Percentiles rank a stretch among this genome's conserved stretches.
Evolutionary conservation across 768 basidiomycete genomes (phyloP).

Genomic region (Naematelia aurantialba): DNA sequence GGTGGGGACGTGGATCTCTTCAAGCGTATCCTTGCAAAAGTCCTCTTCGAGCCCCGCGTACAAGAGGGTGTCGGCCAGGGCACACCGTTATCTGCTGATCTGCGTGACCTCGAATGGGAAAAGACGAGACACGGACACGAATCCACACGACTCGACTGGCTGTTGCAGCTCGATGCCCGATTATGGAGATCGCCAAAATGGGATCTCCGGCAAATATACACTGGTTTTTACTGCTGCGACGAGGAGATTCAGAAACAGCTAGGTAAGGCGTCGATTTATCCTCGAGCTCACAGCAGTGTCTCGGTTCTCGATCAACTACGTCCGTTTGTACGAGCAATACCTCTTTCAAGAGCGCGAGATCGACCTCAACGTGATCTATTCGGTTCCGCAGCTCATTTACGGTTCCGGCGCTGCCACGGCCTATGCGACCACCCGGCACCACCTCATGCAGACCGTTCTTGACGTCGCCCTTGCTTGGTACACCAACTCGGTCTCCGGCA

Average conservation of each 20-base stretch:
- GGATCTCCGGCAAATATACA: conserved; percentile 42
- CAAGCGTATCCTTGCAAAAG: conserved; percentile 27
- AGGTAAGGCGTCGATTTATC: conserved; percentile 56
- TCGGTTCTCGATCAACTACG: conserved; percentile 80
- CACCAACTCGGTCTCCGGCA: conserved; percentile 68
- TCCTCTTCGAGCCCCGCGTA: conserved; percentile 20
- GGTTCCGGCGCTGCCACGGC: conserved; percentile 80
- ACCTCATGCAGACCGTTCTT: conserved; percentile 71
- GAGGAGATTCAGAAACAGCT: conserved; percentile 68
- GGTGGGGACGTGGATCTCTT: conserved; percentile 39
- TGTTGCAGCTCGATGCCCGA: conserved; percentile 41
- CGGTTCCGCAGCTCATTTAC: conserved; percentile 74
- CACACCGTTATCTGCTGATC: conserved; percentile 23
- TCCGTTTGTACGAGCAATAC: conserved; percentile 81
- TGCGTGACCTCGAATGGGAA: conserved; percentile 26
- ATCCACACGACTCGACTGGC: conserved; percentile 33
- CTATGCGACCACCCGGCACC: conserved; percentile 69
- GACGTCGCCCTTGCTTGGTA: conserved; percentile 86
- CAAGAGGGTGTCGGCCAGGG: conserved; percentile 14
- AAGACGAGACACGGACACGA: conserved; percentile 1
- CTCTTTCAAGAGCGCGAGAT: conserved; percentile 88
- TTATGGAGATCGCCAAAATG: conserved; percentile 49
- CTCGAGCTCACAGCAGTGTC: conserved; percentile 58
- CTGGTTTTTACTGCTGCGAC: conserved; percentile 24
- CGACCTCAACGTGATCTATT: conserved; percentile 91